Conservation (phyloP, 768 basidiomycete species). For the Cantharellus anzutake region DNA sequence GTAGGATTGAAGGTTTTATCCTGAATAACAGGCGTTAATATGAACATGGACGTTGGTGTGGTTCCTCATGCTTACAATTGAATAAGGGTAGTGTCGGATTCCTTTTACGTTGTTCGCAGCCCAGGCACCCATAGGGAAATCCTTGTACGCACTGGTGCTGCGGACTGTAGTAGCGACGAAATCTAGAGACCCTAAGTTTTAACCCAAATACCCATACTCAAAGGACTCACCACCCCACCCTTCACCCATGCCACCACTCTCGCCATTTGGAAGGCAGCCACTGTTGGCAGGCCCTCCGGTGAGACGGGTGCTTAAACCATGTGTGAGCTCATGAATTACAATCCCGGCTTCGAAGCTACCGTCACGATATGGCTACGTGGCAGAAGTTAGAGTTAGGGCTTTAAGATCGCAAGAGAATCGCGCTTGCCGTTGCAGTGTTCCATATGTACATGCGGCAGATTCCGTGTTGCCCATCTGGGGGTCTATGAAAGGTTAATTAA, state of each 20-base stretch:
- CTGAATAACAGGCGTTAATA: constrained; percentile 11
- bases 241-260: constrained; percentile 94
- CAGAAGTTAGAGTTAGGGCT: not conserved
- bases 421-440: constrained; percentile 44
- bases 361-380: constrained; percentile 53
- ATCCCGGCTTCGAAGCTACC: constrained; percentile 95
- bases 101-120: constrained; percentile 59
- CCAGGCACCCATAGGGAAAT: constrained; percentile 90
- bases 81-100: constrained; percentile 81
- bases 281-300: constrained; percentile 90
- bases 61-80: constrained; percentile 25
- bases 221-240: constrained; percentile 48
- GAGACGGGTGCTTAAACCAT: constrained; percentile 83
- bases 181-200: constrained; percentile 15
- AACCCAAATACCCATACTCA: too few species aligned
- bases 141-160: constrained; percentile 48
- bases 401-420: not conserved
- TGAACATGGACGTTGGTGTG: not conserved
- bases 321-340: constrained; percentile 76
- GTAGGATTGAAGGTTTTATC: constrained; percentile 65
- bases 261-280: constrained; percentile 88
- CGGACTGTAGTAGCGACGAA: constrained; percentile 79
- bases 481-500: constrained; percentile 22
- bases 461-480: constrained; percentile 58
- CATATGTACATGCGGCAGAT: constrained; percentile 95